These are phyloP conservation scores for Ciborinia camelliae DNA, from an alignment of 2,329 filamentous ascomycete genomes.

Conservation along the genomic window DNA sequence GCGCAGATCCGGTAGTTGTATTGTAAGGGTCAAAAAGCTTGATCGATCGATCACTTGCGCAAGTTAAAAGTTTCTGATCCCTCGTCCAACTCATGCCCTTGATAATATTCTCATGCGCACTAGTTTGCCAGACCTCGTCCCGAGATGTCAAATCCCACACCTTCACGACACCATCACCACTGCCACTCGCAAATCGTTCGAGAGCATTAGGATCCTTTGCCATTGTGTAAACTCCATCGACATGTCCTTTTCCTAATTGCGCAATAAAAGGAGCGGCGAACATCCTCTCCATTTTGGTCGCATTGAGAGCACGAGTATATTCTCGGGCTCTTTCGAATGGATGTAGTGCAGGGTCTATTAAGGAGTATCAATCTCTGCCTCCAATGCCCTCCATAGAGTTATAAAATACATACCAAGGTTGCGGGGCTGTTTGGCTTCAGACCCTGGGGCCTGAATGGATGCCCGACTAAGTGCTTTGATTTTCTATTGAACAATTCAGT, in stretches of 20 bases:
- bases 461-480: conserved; percentile 66
- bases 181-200: conserved; percentile 74
- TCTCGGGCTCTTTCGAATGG: conserved; percentile 86
- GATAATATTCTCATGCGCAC: conserved; percentile 90
- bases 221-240: conserved; percentile 83
- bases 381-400: not conserved
- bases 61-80: conserved; percentile 80
- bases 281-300: conserved; percentile 90
- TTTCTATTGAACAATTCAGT: conserved; percentile 42
- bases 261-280: conserved; percentile 81
- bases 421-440: conserved; percentile 61
- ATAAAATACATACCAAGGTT: conserved; percentile 64
- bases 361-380: not conserved
- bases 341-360: conserved; percentile 38
- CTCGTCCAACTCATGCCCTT: conserved; percentile 88
- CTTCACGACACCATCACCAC: conserved; percentile 90
- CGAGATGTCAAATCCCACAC: conserved; percentile 77
- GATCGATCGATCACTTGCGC: conserved; percentile 79
- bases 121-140: conserved; percentile 71
- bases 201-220: conserved; percentile 75
- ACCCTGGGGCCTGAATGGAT: conserved; percentile 63
- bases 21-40: conserved; percentile 92
- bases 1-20: conserved; percentile 63
- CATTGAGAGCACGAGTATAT: conserved; percentile 75
- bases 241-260: conserved; percentile 84